These are phyloP conservation scores for Monilinia fructigena DNA, from an alignment of 2,329 filamentous ascomycete genomes.

Conservation along the genomic window DNA sequence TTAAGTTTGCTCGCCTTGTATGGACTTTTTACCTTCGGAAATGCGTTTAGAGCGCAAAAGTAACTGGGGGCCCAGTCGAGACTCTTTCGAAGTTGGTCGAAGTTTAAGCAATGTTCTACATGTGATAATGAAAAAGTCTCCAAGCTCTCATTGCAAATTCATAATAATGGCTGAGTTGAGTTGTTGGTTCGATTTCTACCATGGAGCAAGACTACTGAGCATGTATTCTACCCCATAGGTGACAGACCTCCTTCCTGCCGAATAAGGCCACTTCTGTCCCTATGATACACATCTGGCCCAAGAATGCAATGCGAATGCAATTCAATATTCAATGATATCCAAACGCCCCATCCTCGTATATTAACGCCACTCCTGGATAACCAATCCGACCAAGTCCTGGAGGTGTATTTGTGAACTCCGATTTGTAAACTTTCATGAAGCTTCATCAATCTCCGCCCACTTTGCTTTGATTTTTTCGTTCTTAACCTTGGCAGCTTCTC, in stretches of 20 bases:
- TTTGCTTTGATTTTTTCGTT: slow-evolving; percentile 70
- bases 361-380: slow-evolving; percentile 11
- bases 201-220: not conserved
- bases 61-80: slow-evolving; percentile 38
- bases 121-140: not conserved
- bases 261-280: not conserved
- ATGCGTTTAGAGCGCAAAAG: slow-evolving; percentile 51
- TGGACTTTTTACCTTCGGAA: slow-evolving; percentile 77
- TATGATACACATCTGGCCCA: not conserved
- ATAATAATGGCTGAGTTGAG: slow-evolving; percentile 9
- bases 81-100: slow-evolving; percentile 36
- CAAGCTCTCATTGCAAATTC: not conserved
- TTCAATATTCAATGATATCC: slow-evolving; percentile 1
- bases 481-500: slow-evolving; percentile 67
- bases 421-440: slow-evolving; percentile 49
- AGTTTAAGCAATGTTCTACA: not conserved
- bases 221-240: not conserved
- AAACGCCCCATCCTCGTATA: slow-evolving; percentile 12
- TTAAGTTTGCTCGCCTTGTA: slow-evolving; percentile 77
- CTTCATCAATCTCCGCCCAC: slow-evolving; percentile 76
- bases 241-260: not conserved
- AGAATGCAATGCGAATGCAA: slow-evolving; percentile 1
- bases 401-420: not conserved
- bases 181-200: not conserved
- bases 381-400: not conserved